These are phyloP conservation scores for Metschnikowia anglica DNA, from an alignment of 805 yeast genomes.

Conservation along the genomic window DNA sequence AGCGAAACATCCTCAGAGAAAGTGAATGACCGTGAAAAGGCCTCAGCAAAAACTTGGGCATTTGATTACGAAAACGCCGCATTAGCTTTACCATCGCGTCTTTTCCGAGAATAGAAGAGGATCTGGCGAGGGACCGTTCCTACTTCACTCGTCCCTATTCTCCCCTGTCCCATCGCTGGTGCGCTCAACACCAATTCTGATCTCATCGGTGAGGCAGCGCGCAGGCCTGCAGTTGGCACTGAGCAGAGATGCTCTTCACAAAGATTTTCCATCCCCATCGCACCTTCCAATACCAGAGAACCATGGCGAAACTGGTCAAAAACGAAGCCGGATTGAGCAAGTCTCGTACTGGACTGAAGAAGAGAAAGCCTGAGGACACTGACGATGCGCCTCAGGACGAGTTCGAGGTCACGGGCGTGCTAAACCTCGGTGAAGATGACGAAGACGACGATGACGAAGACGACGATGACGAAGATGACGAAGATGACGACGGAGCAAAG, in stretches of 20 bases:
- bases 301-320: slow-evolving; percentile 18
- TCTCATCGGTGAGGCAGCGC: background rate
- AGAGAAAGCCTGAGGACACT: slow-evolving; percentile 17
- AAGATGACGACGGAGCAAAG: slow-evolving; percentile 8
- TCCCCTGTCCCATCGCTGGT: no score
- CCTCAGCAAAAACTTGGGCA: no score
- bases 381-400: slow-evolving; percentile 17
- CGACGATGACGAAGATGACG: slow-evolving; percentile 4
- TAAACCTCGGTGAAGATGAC: slow-evolving; percentile 19
- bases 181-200: background rate
- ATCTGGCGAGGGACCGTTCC: no score
- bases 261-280: slow-evolving; percentile 12
- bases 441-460: slow-evolving; percentile 9
- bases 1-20: no score
- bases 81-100: no score
- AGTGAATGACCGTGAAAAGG: no score
- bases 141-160: no score
- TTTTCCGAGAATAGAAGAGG: no score
- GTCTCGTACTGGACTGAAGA: slow-evolving; percentile 9
- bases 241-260: slow-evolving; percentile 13
- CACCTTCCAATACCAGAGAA: background rate
- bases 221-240: slow-evolving; percentile 10
- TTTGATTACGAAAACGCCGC: no score
- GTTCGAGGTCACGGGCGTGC: slow-evolving; percentile 16
- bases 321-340: slow-evolving; percentile 5